These are phyloP conservation scores for Malus sieversii DNA, from an alignment of 306 rosid genomes.

Conservation along the genomic window DNA sequence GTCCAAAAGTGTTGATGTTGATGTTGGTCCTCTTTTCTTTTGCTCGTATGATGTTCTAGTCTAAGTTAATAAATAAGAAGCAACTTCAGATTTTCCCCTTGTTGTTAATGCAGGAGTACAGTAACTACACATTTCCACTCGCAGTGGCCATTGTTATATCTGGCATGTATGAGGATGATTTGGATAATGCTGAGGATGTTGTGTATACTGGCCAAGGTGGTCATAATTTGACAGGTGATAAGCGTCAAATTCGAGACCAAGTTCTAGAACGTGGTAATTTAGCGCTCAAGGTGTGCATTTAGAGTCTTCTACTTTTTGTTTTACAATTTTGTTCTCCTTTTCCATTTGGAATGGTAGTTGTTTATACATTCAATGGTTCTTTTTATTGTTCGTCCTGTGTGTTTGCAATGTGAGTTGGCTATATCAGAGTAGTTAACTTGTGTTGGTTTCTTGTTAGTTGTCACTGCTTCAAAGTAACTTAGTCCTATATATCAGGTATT, in stretches of 20 bases:
- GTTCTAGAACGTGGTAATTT: conserved; percentile 72
- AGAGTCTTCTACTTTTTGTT: background rate
- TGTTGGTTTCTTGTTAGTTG: background rate
- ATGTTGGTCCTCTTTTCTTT: background rate
- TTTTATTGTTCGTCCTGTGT: background rate
- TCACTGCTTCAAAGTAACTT: background rate
- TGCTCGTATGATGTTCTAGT: background rate
- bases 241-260: conserved; percentile 77
- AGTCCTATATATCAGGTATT: background rate
- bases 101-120: conserved; percentile 37
- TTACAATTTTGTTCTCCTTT: background rate
- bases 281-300: conserved; percentile 75
- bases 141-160: conserved; percentile 90
- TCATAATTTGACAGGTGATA: conserved; percentile 74
- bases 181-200: conserved; percentile 89
- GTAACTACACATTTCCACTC: conserved; percentile 46
- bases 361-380: background rate
- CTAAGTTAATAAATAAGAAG: background rate
- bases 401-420: background rate
- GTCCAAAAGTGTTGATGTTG: background rate
- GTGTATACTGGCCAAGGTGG: conserved; percentile 99
- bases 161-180: conserved; percentile 94
- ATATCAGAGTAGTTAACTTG: too few relatives aligned
- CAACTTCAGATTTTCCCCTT: background rate
- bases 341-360: background rate